Base-by-base conservation (phyloP, 345 rosid genomes). In the Cochlearia excelsa region DNA sequence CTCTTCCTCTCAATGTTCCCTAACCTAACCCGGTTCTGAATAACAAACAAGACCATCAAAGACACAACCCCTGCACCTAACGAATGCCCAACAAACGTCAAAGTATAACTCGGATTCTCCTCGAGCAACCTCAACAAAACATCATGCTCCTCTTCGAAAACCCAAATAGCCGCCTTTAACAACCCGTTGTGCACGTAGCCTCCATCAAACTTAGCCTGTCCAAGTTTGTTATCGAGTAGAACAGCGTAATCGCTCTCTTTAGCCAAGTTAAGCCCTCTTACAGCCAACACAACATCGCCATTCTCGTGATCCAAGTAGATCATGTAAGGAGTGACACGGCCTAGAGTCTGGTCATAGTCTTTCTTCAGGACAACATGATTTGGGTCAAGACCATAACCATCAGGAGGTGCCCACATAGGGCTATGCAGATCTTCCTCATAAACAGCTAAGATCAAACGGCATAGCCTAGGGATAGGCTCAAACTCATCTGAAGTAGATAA, bases 101-200 rank as follows among this genome's bases (percentile, higher is more conserved):
- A 75, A 2, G 77, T 78, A 68, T 92, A 92, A 41, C 67, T 42
- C 7, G 93, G 87, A 64, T 83, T 78, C 53, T 61, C 77, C 76
- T 78, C 82, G 30, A 83, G 52, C 60, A 88, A 80, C n/a, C 54
- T 74, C 54, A 74, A 78, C 68, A 92, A 75, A 57, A 85, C 71
- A 74, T 71, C 78, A 38, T 61, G 73, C 66, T 86, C 97, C 1
- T 77, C 73, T 31, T 86, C 85, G 16, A 92, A 86, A 64, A 92
- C 82, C 91, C 90, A 86, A 59, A 54, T 63, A 5, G 96, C 98
- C 0, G 98, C 82, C 78, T 88, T 92, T 48, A 92, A 27, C 48
- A 92, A 68, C 44, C 98, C 98, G 65, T 83, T 86, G 47, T 92
- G 98, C 28, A 88, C 96, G 73, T 92, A 88, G 31, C 98, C 98